Evolutionary conservation across 805 yeast species (phyloP).

Genomic region (Starmerella kuoi): DNA sequence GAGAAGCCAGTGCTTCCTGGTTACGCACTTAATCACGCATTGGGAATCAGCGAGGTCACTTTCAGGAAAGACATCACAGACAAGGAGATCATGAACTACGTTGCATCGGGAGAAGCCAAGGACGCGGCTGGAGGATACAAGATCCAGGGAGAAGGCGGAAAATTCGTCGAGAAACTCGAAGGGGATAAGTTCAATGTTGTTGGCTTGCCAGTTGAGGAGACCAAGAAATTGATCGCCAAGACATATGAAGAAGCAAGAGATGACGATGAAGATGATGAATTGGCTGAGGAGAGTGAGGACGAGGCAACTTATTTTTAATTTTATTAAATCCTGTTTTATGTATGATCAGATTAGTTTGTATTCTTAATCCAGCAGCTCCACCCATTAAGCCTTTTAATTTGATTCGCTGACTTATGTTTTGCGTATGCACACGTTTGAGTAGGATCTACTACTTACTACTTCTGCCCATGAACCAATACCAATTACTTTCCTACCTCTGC

Average conservation of each 20-base stretch:
- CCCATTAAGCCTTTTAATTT: too few relatives aligned
- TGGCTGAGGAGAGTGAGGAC: conserved; percentile 10
- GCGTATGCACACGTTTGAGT: too few relatives aligned
- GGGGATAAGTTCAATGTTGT: conserved; percentile 85
- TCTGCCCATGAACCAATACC: too few relatives aligned
- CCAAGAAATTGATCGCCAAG: conserved; percentile 37
- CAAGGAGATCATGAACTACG: conserved; percentile 49
- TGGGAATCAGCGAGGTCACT: conserved; percentile 35
- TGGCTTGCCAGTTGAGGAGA: conserved; percentile 63
- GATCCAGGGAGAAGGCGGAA: conserved; percentile 51
- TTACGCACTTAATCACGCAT: conserved; percentile 30
- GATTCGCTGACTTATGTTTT: too few relatives aligned
- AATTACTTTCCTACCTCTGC: too few relatives aligned
- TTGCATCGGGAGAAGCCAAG: conserved; percentile 57
- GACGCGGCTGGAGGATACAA: conserved; percentile 89
- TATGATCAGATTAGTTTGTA: too few relatives aligned
- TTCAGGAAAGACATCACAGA: conserved; percentile 36
- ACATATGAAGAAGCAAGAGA: conserved; percentile 23
- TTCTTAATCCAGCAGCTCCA: neutral
- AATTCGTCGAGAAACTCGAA: conserved; percentile 46
- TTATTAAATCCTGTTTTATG: neutral
- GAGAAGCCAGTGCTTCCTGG: conserved; percentile 35
- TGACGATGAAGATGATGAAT: conserved; percentile 18
- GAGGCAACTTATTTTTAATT: conserved; percentile 10
- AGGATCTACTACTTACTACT: too few relatives aligned